Percentiles rank a stretch among this genome's conserved stretches.
These are phyloP conservation scores for Pestalotiopsis sp. DNA, from an alignment of 2,329 filamentous ascomycete species.

Conservation along the genomic window DNA sequence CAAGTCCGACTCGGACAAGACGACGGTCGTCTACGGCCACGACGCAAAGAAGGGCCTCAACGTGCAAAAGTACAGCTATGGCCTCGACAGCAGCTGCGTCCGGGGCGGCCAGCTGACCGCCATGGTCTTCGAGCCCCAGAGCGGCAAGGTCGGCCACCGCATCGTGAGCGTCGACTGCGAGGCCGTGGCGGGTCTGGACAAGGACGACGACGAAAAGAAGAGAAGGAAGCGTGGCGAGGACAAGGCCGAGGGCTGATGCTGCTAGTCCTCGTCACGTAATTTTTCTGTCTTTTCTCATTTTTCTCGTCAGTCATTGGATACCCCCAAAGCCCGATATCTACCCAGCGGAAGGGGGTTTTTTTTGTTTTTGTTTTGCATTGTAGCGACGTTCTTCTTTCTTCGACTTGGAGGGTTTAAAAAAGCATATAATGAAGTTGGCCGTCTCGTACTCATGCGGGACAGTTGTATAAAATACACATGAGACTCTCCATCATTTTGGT, in stretches of 20 bases:
- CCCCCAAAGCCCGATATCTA: neutral
- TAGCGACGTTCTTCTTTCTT: neutral
- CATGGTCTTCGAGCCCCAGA: conserved; percentile 64
- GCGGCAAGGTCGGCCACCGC: conserved; percentile 24
- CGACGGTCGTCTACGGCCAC: conserved; percentile 84
- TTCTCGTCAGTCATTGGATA: neutral
- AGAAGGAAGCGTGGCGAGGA: conserved; percentile 1
- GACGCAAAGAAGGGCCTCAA: conserved; percentile 71
- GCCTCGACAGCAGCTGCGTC: conserved; percentile 82
- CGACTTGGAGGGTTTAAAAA: neutral
- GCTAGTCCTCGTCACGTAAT: neutral
- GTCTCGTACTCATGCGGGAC: neutral
- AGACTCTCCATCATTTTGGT: neutral
- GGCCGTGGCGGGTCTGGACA: neutral
- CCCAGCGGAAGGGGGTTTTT: neutral
- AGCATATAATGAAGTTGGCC: neutral
- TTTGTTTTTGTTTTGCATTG: neutral
- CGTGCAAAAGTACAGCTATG: conserved; percentile 69
- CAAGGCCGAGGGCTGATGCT: neutral
- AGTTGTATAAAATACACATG: neutral
- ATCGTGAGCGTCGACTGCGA: conserved; percentile 22
- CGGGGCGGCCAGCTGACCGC: conserved; percentile 75
- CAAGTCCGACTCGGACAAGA: conserved; percentile 35
- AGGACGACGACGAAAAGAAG: conserved; percentile 5
- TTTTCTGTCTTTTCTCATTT: neutral